Evolutionary conservation across 495 filamentous ascomycete species (phyloP).

Genomic region (Podospora pseudocomata): DNA sequence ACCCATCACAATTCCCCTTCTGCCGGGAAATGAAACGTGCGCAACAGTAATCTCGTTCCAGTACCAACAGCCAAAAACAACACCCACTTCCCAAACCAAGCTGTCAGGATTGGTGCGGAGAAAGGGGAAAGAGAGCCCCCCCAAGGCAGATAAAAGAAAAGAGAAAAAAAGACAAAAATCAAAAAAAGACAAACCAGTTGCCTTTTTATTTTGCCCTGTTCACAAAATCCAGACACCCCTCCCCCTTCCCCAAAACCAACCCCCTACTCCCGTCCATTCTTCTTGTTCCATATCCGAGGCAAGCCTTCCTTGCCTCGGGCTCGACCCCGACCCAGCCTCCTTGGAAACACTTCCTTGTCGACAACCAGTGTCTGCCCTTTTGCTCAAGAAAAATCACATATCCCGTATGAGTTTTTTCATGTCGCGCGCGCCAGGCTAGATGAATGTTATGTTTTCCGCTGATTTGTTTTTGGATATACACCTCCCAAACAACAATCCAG

Average conservation of each 20-base stretch:
- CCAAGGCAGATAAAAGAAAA: background rate
- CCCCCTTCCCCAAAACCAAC: background rate
- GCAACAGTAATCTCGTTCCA: conserved; percentile 26
- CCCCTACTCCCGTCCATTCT: background rate
- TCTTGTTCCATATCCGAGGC: conserved; percentile 11
- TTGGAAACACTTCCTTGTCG: conserved; percentile 30
- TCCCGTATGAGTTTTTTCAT: conserved; percentile 22
- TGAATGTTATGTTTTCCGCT: conserved; percentile 21
- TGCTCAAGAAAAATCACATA: conserved; percentile 38
- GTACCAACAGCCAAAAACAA: background rate
- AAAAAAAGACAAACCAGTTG: conserved; percentile 19
- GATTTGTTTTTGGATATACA: conserved; percentile 15
- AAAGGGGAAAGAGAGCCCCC: background rate
- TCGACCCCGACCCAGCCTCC: background rate
- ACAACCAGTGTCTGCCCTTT: conserved; percentile 46
- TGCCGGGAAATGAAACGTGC: conserved; percentile 11
- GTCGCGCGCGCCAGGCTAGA: conserved; percentile 26
- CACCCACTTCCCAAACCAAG: background rate
- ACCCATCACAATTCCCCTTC: conserved; percentile 10
- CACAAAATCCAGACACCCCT: conserved; percentile 1
- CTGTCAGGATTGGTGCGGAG: background rate
- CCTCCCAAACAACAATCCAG: conserved; percentile 17
- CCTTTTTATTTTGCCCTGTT: background rate
- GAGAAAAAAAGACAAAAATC: conserved; percentile 4
- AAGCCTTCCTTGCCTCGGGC: background rate